phyloP scores from a whole-genome alignment of 2,329 filamentous ascomycete species.

The Fusarium bactridioides region DNA sequence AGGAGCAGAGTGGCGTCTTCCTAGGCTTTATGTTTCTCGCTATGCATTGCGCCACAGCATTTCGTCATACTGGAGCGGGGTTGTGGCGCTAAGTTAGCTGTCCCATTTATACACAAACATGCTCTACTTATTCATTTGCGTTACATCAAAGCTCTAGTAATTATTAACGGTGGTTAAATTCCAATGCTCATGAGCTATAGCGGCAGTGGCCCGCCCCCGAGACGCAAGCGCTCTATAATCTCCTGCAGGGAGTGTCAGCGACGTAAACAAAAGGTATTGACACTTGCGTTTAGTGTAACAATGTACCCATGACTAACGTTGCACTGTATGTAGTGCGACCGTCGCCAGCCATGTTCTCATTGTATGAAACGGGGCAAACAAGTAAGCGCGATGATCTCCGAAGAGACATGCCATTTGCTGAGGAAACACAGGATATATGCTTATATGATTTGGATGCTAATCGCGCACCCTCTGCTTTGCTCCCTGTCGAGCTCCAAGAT shows the following conservation, averaged over 20 bases:
- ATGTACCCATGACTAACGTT: not conserved
- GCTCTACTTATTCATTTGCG: not conserved
- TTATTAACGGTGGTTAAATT: not conserved
- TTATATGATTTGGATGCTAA: not conserved
- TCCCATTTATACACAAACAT: not conserved
- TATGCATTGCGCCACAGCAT: not conserved
- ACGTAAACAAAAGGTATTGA: not conserved
- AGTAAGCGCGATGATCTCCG: not conserved
- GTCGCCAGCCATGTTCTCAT: not conserved
- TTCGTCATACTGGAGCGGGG: not conserved
- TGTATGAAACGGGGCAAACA: not conserved
- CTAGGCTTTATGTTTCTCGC: no score
- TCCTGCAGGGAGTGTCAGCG: not conserved
- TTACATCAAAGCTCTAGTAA: not conserved
- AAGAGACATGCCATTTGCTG: rapidly evolving
- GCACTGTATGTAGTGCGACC: not conserved
- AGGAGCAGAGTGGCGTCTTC: no score
- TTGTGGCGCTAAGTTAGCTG: not conserved
- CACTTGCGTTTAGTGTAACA: rapidly evolving
- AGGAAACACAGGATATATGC: rapidly evolving
- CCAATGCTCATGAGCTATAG: not conserved
- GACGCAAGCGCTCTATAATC: not conserved
- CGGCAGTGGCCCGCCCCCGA: not conserved
- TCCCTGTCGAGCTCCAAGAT: not conserved
- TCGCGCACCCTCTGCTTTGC: not conserved